Conservation (phyloP, 805 yeast genomes). For the Lipomyces sp. region DNA sequence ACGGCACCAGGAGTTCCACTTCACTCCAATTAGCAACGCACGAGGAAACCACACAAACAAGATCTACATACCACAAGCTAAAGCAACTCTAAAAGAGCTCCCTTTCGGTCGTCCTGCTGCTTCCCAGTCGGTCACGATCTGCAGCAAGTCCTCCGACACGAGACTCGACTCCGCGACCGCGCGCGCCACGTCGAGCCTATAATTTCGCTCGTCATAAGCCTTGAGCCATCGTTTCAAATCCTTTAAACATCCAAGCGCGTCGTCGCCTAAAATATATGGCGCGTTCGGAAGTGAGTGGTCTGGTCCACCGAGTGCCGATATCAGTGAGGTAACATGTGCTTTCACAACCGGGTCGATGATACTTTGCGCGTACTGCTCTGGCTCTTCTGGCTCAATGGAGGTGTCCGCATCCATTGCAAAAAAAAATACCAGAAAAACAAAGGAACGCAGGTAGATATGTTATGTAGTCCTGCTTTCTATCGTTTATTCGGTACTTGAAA, state of each 20-base stretch:
- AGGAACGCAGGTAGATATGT: too few species aligned
- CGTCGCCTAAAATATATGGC: constrained; percentile 79
- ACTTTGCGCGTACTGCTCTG: too few species aligned
- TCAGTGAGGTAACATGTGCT: constrained; percentile 75
- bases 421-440: too few species aligned
- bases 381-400: too few species aligned
- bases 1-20: constrained; percentile 74
- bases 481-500: too few species aligned
- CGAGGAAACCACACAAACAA: not conserved
- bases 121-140: constrained; percentile 75
- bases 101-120: constrained; percentile 33
- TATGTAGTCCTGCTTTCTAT: too few species aligned
- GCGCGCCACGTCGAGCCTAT: constrained; percentile 75
- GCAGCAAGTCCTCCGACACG: constrained; percentile 66
- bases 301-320: constrained; percentile 87
- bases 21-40: not conserved
- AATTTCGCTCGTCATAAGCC: constrained; percentile 70
- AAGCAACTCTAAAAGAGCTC: constrained; percentile 54
- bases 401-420: too few species aligned
- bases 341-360: constrained; percentile 45
- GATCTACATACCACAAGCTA: constrained; percentile 47
- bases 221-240: constrained; percentile 88
- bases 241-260: constrained; percentile 77
- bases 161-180: constrained; percentile 81
- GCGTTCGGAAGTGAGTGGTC: constrained; percentile 55